Percentiles rank a stretch among this genome's conserved stretches.
These are phyloP conservation scores for Domatiomyces globalis DNA, from an alignment of 2,329 filamentous ascomycete species.

Conservation along the genomic window DNA sequence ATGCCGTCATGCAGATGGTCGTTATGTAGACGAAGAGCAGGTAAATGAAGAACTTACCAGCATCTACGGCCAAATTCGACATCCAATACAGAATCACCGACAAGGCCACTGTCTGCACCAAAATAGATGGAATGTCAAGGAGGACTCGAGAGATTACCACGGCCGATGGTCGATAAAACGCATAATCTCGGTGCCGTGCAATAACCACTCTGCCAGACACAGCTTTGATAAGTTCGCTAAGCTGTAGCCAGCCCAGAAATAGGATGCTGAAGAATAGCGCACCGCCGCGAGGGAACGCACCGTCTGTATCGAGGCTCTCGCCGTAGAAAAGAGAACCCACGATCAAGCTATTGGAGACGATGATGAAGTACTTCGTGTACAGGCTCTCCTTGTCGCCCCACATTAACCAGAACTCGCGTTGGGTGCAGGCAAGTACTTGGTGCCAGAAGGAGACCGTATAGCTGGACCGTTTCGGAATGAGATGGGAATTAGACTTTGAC, in stretches of 20 bases:
- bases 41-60: constrained; percentile 52
- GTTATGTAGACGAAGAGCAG: constrained; percentile 50
- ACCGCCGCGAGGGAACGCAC: constrained; percentile 50
- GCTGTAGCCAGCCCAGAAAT: constrained; percentile 56
- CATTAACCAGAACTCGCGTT: constrained; percentile 66
- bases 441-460: constrained; percentile 63
- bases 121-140: constrained; percentile 47
- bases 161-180: constrained; percentile 55
- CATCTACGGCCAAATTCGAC: constrained; percentile 42
- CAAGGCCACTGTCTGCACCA: constrained; percentile 46
- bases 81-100: constrained; percentile 54
- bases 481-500: constrained; percentile 51
- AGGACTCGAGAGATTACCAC: constrained; percentile 48
- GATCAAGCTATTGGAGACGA: constrained; percentile 59
- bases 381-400: constrained; percentile 60
- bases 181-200: constrained; percentile 52
- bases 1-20: constrained; percentile 47
- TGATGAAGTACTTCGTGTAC: constrained; percentile 67
- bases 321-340: constrained; percentile 69
- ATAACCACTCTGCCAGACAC: constrained; percentile 57
- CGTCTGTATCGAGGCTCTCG: constrained; percentile 42
- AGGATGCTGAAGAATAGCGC: constrained; percentile 53
- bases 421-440: constrained; percentile 49
- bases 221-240: constrained; percentile 65
- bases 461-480: constrained; percentile 44